These are phyloP conservation scores for Achlya hypogyna DNA, from an alignment of 352 stramenopile species.

Conservation along the genomic window DNA sequence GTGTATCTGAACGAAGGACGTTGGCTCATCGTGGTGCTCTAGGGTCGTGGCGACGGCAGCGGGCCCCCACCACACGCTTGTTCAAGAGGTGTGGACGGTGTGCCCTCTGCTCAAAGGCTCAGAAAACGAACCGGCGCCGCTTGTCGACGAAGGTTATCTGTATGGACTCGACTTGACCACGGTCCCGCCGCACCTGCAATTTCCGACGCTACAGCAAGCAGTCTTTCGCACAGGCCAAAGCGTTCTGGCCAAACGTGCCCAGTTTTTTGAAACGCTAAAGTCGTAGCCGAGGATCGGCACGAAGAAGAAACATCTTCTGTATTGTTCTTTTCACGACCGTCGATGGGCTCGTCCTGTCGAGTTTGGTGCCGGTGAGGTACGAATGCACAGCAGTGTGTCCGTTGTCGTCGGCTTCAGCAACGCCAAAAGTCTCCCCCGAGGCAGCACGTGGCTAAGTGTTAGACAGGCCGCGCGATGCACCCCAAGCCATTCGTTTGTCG, in stretches of 20 bases:
- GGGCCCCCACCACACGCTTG: neutral
- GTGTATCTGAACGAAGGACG: neutral
- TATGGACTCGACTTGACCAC: neutral
- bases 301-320: neutral
- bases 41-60: neutral
- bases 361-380: too few relatives aligned
- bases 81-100: constrained; percentile 1
- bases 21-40: neutral
- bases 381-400: too few relatives aligned
- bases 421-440: too few relatives aligned
- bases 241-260: neutral
- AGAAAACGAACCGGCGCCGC: neutral
- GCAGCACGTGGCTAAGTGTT: too few relatives aligned
- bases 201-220: neutral
- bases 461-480: too few relatives aligned
- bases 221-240: constrained; percentile 1
- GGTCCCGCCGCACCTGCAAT: neutral
- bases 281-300: too few relatives aligned
- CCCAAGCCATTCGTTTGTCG: neutral
- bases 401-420: too few relatives aligned
- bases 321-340: too few relatives aligned
- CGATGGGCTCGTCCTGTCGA: too few relatives aligned
- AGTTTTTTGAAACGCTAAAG: neutral
- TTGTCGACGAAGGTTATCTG: neutral
- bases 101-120: neutral